Base-by-base conservation (phyloP, 2,329 filamentous ascomycete species). In the Cladorrhinum sp. region DNA sequence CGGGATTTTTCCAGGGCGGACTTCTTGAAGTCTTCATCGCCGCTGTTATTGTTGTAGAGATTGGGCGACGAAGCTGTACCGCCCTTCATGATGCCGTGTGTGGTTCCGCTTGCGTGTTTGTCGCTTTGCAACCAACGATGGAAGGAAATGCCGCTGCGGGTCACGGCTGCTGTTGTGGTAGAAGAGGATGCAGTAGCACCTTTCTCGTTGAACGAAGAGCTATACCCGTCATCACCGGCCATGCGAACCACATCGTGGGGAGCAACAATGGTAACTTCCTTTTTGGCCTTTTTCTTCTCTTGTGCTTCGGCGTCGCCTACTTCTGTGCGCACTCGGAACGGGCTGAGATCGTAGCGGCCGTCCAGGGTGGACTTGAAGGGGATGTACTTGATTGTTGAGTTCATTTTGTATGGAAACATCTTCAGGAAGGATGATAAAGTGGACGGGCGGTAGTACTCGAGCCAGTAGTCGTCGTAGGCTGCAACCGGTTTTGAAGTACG, bases 381-480 rank as follows among this genome's bases (percentile, higher is more conserved):
- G 30, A 94, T 88, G 71, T 94, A 93, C 63, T 89, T 90, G 64
- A 93, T 86, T 3, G 91, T 95, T 0, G 91, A 93, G 71, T 94
- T 96, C 83, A 98, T 91, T 71, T 91, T 92, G 75, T 90, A 96
- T 0, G 92, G 86, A 72, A 96, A 97, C 73, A 97, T 90, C 72
- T 97, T 99, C 14, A 88, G 84, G 66, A 98, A 92, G 0, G 92
- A 95, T 0, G 95, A 96, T 1, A 98, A 77, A 0, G 90, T 91
- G 7, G 91, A 82, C 0, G 95, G 95, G 14, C 93, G 87, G 72
- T 99, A 99, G 73, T 97, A 98, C 73, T 99, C 95, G 7, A 95
- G 80, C 95, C 95, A 99, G 74, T 96, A 99, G 73, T 98, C 92
- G 71, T 98, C 94, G 62, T 91, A 92, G 62, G 83, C 86, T 2